phyloP scores from a whole-genome alignment of 2,329 filamentous ascomycete genomes.

The Aspergillus caelatus region DNA sequence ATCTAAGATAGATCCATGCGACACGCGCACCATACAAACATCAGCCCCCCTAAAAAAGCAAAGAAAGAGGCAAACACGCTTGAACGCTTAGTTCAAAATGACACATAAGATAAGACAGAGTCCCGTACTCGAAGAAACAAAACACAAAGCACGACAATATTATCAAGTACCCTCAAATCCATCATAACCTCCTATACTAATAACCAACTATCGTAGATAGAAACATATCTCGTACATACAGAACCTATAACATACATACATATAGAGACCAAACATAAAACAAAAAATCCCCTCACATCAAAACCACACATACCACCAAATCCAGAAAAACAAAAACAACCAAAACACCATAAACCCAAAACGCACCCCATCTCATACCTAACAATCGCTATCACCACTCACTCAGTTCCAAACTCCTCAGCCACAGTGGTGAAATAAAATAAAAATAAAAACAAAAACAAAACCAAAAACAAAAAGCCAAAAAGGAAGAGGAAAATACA shows the following conservation, averaged over 20 bases:
- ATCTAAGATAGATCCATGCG: not conserved
- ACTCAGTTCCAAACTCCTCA: not conserved
- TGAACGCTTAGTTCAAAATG: not conserved
- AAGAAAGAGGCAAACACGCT: not conserved
- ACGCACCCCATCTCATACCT: too few relatives aligned
- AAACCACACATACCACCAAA: not conserved
- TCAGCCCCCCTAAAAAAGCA: not conserved
- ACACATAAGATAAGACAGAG: not conserved
- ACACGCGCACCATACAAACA: not conserved
- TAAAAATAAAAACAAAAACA: too few relatives aligned
- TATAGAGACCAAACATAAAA: not conserved
- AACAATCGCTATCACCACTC: not conserved
- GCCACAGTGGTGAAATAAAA: too few relatives aligned
- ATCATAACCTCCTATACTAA: not conserved
- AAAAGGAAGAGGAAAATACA: too few relatives aligned
- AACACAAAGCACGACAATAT: not conserved
- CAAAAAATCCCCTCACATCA: not conserved
- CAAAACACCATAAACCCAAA: too few relatives aligned
- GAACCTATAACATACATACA: not conserved
- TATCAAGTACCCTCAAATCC: not conserved
- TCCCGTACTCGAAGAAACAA: not conserved
- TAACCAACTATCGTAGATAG: too few relatives aligned
- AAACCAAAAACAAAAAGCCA: too few relatives aligned
- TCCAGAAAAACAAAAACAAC: not conserved
- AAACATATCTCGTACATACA: too few relatives aligned